Percentiles rank a stretch among this genome's conserved stretches.
Conservation (phyloP, 2,329 filamentous ascomycete species). For the Claviceps purpurea region DNA sequence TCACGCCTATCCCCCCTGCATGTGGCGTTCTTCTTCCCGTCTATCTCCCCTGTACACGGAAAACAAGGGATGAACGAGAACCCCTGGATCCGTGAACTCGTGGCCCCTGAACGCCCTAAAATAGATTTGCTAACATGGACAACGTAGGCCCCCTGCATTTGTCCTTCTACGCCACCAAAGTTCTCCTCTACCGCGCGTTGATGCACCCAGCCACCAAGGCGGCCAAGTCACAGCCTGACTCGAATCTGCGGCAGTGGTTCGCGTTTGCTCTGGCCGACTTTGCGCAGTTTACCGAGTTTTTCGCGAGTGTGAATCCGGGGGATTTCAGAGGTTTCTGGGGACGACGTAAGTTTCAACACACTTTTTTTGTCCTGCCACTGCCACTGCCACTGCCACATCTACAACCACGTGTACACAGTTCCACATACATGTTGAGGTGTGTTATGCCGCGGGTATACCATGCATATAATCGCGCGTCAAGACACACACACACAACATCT, state of each 20-base stretch:
- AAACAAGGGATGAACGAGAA: too few relatives aligned
- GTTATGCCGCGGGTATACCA: too few relatives aligned
- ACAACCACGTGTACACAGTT: too few relatives aligned
- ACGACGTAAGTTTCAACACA: conserved; percentile 21
- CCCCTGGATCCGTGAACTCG: too few relatives aligned
- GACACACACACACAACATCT: too few relatives aligned
- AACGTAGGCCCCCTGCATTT: conserved; percentile 24
- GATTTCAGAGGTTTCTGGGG: conserved; percentile 31
- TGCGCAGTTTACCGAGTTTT: conserved; percentile 24
- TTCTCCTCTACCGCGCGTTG: conserved; percentile 28
- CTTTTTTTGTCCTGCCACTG: neutral
- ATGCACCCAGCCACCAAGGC: conserved; percentile 31
- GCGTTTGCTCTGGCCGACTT: conserved; percentile 21
- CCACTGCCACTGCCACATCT: neutral
- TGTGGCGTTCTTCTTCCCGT: too few relatives aligned
- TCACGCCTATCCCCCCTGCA: neutral
- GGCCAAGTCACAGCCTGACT: conserved; percentile 23
- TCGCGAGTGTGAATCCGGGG: conserved; percentile 20
- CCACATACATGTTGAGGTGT: too few relatives aligned
- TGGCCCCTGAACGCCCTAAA: too few relatives aligned
- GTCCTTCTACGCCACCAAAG: conserved; percentile 27
- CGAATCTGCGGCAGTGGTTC: conserved; percentile 23
- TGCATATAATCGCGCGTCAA: too few relatives aligned
- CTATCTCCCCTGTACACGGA: too few relatives aligned
- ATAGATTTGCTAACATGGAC: too few relatives aligned